Evolutionary conservation across 139 green algal genomes (phyloP).

Genomic region (Bryopsis sp.): DNA sequence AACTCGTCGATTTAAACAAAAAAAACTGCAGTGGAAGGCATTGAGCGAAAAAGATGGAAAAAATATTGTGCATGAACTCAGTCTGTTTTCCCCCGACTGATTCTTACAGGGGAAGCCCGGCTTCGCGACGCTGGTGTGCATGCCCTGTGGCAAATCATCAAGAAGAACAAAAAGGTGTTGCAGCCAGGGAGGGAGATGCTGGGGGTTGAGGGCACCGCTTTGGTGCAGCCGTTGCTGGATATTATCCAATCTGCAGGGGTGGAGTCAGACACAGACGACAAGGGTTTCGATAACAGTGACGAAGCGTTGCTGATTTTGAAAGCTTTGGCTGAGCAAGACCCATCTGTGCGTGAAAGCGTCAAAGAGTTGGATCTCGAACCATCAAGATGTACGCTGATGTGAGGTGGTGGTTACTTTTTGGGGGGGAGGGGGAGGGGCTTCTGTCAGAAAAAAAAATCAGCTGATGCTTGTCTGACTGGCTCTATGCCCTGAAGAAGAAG

Average conservation of each 20-base stretch:
- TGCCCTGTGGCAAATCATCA: background rate
- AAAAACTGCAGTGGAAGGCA: too few relatives aligned
- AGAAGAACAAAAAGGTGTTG: constrained; percentile 2
- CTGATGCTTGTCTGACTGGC: too few relatives aligned
- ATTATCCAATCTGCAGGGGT: background rate
- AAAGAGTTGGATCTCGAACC: background rate
- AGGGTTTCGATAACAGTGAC: constrained; percentile 8
- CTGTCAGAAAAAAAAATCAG: too few relatives aligned
- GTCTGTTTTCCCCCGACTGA: too few relatives aligned
- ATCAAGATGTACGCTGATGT: background rate
- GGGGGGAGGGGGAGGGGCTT: too few relatives aligned
- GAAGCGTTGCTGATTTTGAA: constrained; percentile 15
- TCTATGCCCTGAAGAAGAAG: too few relatives aligned
- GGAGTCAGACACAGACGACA: background rate
- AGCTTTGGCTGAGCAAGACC: constrained; percentile 10
- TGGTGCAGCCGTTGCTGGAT: constrained; percentile 6
- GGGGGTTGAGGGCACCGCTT: background rate
- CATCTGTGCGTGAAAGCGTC: background rate
- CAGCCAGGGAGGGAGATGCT: background rate
- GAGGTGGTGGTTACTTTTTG: too few relatives aligned
- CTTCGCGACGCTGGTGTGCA: background rate
- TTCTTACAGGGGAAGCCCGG: background rate
- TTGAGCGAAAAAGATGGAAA: too few relatives aligned
- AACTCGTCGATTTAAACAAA: too few relatives aligned
- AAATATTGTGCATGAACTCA: too few relatives aligned